phyloP scores from a whole-genome alignment of 139 green algal species.

The Zygnema cylindricum region DNA sequence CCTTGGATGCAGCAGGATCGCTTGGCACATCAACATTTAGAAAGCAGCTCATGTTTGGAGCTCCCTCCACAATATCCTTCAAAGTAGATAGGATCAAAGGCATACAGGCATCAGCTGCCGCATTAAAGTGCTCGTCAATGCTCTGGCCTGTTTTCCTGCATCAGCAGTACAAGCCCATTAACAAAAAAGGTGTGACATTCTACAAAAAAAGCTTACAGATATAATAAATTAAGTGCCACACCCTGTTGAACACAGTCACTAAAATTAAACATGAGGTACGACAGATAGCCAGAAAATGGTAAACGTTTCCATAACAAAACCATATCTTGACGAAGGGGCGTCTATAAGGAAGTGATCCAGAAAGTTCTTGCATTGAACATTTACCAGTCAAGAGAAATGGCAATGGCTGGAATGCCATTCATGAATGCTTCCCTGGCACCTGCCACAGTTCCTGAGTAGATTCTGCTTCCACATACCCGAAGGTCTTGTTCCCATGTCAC shows the following conservation, averaged over 20 bases:
- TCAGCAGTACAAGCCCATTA: not conserved
- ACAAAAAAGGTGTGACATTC: too few relatives aligned
- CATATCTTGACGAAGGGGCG: too few relatives aligned
- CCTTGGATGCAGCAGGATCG: not conserved
- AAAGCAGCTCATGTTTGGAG: not conserved
- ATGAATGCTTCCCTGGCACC: constrained; percentile 27
- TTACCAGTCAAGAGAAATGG: constrained; percentile 34
- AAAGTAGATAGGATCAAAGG: not conserved
- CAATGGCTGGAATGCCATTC: constrained; percentile 33
- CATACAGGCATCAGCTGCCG: constrained; percentile 29
- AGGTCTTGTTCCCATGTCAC: too few relatives aligned
- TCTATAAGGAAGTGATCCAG: too few relatives aligned
- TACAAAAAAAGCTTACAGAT: too few relatives aligned
- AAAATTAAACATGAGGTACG: too few relatives aligned
- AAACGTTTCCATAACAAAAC: too few relatives aligned
- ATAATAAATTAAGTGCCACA: too few relatives aligned
- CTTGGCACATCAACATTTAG: constrained; percentile 16
- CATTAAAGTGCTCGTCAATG: constrained; percentile 13
- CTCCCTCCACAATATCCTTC: not conserved
- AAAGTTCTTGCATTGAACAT: too few relatives aligned
- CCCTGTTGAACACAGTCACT: too few relatives aligned
- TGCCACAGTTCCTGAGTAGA: constrained; percentile 26
- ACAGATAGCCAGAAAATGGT: too few relatives aligned
- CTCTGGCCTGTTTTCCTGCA: not conserved
- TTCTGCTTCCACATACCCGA: not conserved